Percentiles rank a stretch among this genome's conserved stretches.
phyloP scores from a whole-genome alignment of 208 protist genomes.

The Dictyostelium gargantuum region DNA sequence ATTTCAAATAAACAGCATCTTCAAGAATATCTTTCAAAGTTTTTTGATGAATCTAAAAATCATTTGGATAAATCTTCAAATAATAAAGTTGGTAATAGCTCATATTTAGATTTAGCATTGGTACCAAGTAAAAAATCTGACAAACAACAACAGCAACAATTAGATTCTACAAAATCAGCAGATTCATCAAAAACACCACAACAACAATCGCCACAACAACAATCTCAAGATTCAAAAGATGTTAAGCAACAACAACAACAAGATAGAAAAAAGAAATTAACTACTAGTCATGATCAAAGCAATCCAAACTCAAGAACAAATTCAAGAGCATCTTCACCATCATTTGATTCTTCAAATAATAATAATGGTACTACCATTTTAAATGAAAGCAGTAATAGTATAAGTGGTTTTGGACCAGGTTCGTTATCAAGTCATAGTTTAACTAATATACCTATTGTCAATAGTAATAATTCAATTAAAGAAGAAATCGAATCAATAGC shows the following conservation, averaged over 20 bases:
- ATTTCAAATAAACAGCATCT: neutral
- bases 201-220: neutral
- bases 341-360: slow-evolving; percentile 1
- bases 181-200: neutral
- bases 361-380: neutral
- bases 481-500: neutral
- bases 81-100: neutral
- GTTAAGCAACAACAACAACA: neutral
- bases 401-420: neutral
- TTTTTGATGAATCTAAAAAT: slow-evolving; percentile 40
- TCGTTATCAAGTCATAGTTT: neutral
- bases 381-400: neutral
- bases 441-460: neutral
- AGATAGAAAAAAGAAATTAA: neutral
- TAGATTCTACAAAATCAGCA: too few species aligned
- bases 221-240: neutral
- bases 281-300: neutral
- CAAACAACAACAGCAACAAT: neutral
- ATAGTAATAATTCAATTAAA: neutral
- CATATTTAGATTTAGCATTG: slow-evolving; percentile 57
- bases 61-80: neutral
- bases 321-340: slow-evolving; percentile 34
- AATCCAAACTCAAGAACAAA: slow-evolving; percentile 24
- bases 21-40: slow-evolving; percentile 54
- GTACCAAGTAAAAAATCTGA: neutral